phyloP scores from a whole-genome alignment of 2,329 filamentous ascomycete genomes.

The Eutypa lata region DNA sequence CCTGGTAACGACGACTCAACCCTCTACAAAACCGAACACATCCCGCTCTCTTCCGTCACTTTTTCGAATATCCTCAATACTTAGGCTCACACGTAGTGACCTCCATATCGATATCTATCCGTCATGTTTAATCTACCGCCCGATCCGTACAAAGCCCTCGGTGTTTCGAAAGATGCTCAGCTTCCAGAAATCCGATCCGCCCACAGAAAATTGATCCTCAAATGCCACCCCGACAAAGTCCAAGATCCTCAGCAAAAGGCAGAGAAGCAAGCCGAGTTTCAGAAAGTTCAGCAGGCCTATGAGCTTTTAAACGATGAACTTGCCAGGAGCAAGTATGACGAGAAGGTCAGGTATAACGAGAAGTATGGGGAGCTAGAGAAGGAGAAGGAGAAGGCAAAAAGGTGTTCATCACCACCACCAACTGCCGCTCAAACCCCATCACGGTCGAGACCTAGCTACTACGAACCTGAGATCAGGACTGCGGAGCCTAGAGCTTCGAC shows the following conservation, averaged over 20 bases:
- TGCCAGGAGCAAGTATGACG: slow-evolving; percentile 73
- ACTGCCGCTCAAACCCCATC: slow-evolving; percentile 1
- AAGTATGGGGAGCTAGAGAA: slow-evolving; percentile 51
- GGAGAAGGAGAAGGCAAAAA: slow-evolving; percentile 39
- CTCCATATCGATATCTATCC: slow-evolving; percentile 14
- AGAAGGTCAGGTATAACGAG: slow-evolving; percentile 65
- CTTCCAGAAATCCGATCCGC: slow-evolving; percentile 70
- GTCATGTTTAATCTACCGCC: slow-evolving; percentile 52
- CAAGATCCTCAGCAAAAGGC: slow-evolving; percentile 73
- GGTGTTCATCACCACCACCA: slow-evolving; percentile 41
- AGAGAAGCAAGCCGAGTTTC: slow-evolving; percentile 81
- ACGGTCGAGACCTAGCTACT: slow-evolving; percentile 28
- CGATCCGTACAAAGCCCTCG: slow-evolving; percentile 79
- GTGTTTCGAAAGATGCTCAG: slow-evolving; percentile 69
- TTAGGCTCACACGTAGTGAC: slow-evolving; percentile 1
- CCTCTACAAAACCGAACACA: slow-evolving; percentile 11
- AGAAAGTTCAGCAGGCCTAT: slow-evolving; percentile 89
- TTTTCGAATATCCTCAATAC: neutral
- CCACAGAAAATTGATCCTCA: slow-evolving; percentile 82
- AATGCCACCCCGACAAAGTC: slow-evolving; percentile 89
- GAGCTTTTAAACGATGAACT: slow-evolving; percentile 80
- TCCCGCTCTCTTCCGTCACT: slow-evolving; percentile 4
- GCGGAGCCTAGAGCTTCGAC: slow-evolving; percentile 45
- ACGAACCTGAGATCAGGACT: slow-evolving; percentile 45
- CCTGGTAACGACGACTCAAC: slow-evolving; percentile 16